A percentile compares a stretch with the other conserved stretches of the same genome.
Evolutionary conservation across 2,329 filamentous ascomycete species (phyloP).

Genomic region (Neospermospora avenae): DNA sequence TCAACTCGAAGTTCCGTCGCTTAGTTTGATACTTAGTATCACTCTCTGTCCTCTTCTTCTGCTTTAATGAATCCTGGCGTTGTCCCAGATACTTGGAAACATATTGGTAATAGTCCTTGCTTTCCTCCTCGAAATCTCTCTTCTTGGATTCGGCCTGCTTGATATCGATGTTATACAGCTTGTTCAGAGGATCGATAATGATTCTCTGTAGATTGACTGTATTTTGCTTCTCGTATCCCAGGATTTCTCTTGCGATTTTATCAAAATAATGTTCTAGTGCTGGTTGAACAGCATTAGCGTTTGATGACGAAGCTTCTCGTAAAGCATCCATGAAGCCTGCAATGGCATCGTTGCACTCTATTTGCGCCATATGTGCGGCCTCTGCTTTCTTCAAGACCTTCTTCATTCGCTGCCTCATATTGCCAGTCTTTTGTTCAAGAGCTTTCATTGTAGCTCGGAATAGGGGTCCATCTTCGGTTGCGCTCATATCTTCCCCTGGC

Average conservation of each 20-base stretch:
- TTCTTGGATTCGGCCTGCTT: conserved; percentile 97
- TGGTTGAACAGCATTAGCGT: conserved; percentile 94
- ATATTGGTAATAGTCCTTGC: conserved; percentile 96
- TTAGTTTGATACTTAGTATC: conserved; percentile 96
- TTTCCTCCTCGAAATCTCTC: conserved; percentile 97
- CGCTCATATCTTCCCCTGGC: conserved; percentile 79
- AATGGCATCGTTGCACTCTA: conserved; percentile 82
- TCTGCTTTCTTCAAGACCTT: conserved; percentile 95
- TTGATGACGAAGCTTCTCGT: conserved; percentile 82
- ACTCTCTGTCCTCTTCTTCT: conserved; percentile 93
- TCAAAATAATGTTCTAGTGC: conserved; percentile 98
- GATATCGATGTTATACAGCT: conserved; percentile 92
- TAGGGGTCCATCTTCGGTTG: conserved; percentile 87
- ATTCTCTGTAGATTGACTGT: conserved; percentile 81
- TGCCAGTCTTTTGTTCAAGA: conserved; percentile 92
- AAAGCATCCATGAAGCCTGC: conserved; percentile 79
- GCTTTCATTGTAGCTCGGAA: conserved; percentile 97
- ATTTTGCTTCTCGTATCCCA: conserved; percentile 83
- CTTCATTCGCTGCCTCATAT: conserved; percentile 92
- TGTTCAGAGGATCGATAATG: conserved; percentile 90
- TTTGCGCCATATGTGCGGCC: conserved; percentile 75
- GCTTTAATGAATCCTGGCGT: conserved; percentile 90
- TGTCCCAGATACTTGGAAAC: conserved; percentile 95
- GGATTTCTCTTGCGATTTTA: conserved; percentile 88
- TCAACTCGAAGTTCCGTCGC: conserved; percentile 90